Conservation (phyloP, 1,284 basidiomycete genomes). For the Trichosporon ovoides region DNA sequence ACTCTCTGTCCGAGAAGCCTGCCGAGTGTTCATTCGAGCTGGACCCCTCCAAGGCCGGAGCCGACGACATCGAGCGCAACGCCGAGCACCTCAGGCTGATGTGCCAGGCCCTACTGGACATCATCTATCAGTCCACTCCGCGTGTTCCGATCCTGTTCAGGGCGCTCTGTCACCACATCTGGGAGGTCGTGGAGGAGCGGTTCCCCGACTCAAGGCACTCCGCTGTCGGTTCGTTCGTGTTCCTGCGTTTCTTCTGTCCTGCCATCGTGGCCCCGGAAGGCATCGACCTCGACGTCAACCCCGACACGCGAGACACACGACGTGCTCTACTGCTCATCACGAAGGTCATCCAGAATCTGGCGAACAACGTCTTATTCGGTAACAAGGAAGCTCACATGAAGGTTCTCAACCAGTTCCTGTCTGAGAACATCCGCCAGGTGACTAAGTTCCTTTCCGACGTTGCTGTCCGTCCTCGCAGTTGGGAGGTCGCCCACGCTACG, state of each 20-base stretch:
- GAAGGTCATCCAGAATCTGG: slow-evolving; percentile 85
- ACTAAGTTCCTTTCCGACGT: slow-evolving; percentile 77
- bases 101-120: slow-evolving; percentile 67
- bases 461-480: slow-evolving; percentile 51
- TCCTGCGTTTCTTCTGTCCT: slow-evolving; percentile 67
- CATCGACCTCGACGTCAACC: slow-evolving; percentile 73
- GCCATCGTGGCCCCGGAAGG: slow-evolving; percentile 78
- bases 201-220: slow-evolving; percentile 82
- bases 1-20: slow-evolving; percentile 66
- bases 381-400: slow-evolving; percentile 78
- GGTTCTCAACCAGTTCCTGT: slow-evolving; percentile 69
- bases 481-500: slow-evolving; percentile 34
- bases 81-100: slow-evolving; percentile 66
- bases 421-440: slow-evolving; percentile 69
- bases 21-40: slow-evolving; percentile 71
- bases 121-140: slow-evolving; percentile 66
- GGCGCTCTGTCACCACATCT: slow-evolving; percentile 79
- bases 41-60: slow-evolving; percentile 61
- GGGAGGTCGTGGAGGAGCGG: slow-evolving; percentile 67
- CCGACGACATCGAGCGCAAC: slow-evolving; percentile 64
- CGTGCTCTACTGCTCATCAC: slow-evolving; percentile 77
- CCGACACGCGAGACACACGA: slow-evolving; percentile 59
- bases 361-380: slow-evolving; percentile 86
- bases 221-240: slow-evolving; percentile 85
- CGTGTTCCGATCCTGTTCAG: slow-evolving; percentile 75